Evolutionary conservation across 1,284 basidiomycete genomes (phyloP).

Genomic region (Lentinula novae-zelandiae): DNA sequence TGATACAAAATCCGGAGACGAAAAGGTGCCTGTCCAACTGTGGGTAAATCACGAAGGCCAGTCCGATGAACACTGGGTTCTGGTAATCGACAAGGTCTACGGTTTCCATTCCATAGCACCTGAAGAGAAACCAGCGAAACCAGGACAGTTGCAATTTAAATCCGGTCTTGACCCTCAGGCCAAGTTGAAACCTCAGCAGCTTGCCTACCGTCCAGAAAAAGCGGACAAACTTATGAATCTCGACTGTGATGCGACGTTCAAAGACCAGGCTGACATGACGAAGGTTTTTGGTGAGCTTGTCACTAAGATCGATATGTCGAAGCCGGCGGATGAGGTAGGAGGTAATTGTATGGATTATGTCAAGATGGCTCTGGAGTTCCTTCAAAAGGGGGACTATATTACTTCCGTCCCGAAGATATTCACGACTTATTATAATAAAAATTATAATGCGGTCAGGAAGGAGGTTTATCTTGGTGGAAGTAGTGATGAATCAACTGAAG

Average conservation of each 20-base stretch:
- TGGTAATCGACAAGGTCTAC: not conserved
- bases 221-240: not conserved
- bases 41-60: not conserved
- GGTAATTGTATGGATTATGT: not conserved
- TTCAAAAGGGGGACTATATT: not conserved
- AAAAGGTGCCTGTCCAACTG: not conserved
- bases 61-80: not conserved
- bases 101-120: not conserved
- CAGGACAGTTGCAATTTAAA: not conserved
- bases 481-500: too few species aligned
- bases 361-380: not conserved
- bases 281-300: not conserved
- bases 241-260: not conserved
- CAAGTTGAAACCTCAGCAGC: not conserved
- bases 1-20: not conserved
- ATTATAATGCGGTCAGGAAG: not conserved
- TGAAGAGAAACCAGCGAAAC: not conserved
- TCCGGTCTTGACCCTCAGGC: too few species aligned
- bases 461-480: not conserved
- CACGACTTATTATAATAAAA: not conserved
- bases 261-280: not conserved
- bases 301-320: not conserved
- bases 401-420: not conserved
- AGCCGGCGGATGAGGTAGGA: not conserved
- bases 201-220: not conserved